phyloP scores from a whole-genome alignment of 2,329 filamentous ascomycete genomes.

The Eutypella sp. region DNA sequence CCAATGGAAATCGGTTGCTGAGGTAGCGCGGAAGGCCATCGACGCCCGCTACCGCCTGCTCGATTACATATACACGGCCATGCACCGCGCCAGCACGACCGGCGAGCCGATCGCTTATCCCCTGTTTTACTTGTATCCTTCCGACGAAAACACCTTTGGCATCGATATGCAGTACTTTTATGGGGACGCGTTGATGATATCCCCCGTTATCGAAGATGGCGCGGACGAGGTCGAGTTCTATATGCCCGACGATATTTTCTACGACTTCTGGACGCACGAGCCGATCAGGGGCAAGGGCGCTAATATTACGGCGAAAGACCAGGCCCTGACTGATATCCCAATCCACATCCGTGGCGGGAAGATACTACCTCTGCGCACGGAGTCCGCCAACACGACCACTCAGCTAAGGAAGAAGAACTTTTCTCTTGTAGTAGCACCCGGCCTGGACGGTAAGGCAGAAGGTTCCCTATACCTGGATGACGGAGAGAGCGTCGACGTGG shows the following conservation, averaged over 20 bases:
- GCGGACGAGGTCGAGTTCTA: conserved; percentile 41
- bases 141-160: conserved; percentile 38
- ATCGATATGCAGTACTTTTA: conserved; percentile 49
- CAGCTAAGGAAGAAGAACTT: conserved; percentile 44
- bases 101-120: conserved; percentile 66
- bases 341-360: conserved; percentile 58
- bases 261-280: conserved; percentile 35
- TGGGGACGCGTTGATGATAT: conserved; percentile 43
- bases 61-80: conserved; percentile 75
- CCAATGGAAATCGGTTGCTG: conserved; percentile 57
- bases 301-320: conserved; percentile 15
- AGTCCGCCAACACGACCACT: conserved; percentile 46
- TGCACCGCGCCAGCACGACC: conserved; percentile 51
- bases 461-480: conserved; percentile 50
- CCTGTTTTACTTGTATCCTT: conserved; percentile 66
- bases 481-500: conserved; percentile 23
- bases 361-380: conserved; percentile 52
- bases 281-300: conserved; percentile 16
- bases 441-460: conserved; percentile 38
- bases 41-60: conserved; percentile 70
- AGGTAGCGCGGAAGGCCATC: conserved; percentile 64
- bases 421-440: conserved; percentile 43
- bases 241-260: conserved; percentile 46
- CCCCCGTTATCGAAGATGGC: conserved; percentile 42
- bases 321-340: conserved; percentile 42